A percentile compares a stretch with the other conserved stretches of the same genome.
phyloP scores from a whole-genome alignment of 2,329 filamentous ascomycete species.

The Pseudofabraea citricarpa region DNA sequence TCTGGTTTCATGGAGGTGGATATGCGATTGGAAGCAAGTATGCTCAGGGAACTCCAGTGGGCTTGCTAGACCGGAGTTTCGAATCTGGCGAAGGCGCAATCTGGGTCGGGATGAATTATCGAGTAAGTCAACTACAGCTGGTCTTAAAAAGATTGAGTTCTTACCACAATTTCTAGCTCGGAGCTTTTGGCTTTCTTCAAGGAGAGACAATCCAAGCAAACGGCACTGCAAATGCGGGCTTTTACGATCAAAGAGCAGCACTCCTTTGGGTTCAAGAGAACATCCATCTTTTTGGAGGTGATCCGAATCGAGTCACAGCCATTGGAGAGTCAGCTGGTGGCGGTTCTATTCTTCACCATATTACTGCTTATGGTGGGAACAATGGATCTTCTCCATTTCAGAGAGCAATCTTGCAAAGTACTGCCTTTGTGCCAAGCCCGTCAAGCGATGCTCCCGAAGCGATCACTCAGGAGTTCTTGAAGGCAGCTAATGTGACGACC shows the following conservation, averaged over 20 bases:
- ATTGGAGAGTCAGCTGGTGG: constrained; percentile 44
- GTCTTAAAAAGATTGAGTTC: too few species aligned
- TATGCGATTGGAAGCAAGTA: constrained; percentile 35
- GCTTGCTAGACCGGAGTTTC: constrained; percentile 9
- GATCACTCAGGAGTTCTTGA: constrained; percentile 17
- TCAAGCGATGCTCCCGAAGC: background rate
- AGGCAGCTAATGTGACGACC: constrained; percentile 29
- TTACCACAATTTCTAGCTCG: too few species aligned
- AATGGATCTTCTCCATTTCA: constrained; percentile 31
- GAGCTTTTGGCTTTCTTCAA: constrained; percentile 40
- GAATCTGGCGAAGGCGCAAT: background rate
- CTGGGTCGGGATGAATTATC: background rate
- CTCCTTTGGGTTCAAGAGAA: constrained; percentile 49
- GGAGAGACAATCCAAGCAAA: constrained; percentile 36
- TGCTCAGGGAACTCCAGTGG: constrained; percentile 29
- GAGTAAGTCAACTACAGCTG: background rate
- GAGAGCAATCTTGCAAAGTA: constrained; percentile 24
- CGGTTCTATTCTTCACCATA: constrained; percentile 46
- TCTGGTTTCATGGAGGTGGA: constrained; percentile 44
- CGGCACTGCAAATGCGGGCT: constrained; percentile 41
- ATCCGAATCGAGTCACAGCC: constrained; percentile 39
- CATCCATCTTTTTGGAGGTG: constrained; percentile 49
- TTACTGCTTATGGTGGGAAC: constrained; percentile 40
- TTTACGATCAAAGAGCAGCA: constrained; percentile 47
- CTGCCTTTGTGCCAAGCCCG: constrained; percentile 6